Base-by-base conservation (phyloP, 1,139 yeast genomes). In the Hansenula lynferdii region DNA sequence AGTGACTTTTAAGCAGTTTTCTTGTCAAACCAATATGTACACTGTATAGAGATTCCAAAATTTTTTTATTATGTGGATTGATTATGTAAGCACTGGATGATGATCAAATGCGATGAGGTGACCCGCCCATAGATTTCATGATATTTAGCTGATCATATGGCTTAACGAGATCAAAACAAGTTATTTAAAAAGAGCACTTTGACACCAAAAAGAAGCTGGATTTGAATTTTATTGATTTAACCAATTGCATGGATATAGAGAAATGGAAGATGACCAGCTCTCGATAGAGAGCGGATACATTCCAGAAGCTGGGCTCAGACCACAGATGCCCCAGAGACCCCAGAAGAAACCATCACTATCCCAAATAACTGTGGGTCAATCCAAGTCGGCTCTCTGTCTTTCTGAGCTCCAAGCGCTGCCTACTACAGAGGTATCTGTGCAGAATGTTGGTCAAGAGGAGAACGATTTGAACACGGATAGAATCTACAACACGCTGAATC, bases 381-480 rank as follows among this genome's bases (percentile, higher is more conserved):
- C 22, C 41, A 40, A 33, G 28, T 44, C 29, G 23, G 6, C 27
- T 5, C 17, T 31, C 11, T 39, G 38, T 21, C 32, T 51, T 9
- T 42, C 53, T 2, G 53, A 44, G n/a, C 29, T 49, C 11, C 54
- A 46, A 31, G 45, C 54, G 23, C 49, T 41, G 21, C 50, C 57
- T 3, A 53, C 57, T 2, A 53, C 56, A 5, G 52, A 42, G 21
- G 41, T 52, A 4, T 43, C 53, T 2, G 22, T 47, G 8, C 45
- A 46, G 17, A 48, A 42, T 11, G 41, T 47, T 7, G 45, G 42
- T 0, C 22, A 28, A 11, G 36, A 32, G 21, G 39, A 37, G 17
- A 33, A 12, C 17, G 12, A 22, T 8, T 10, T 37, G 19, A 41
- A 46, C 23, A 36, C 40, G 2, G 42, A 42, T 11, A 39, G 44